Evolutionary conservation across 768 basidiomycete genomes (phyloP).

Genomic region (Galerina sulciceps): DNA sequence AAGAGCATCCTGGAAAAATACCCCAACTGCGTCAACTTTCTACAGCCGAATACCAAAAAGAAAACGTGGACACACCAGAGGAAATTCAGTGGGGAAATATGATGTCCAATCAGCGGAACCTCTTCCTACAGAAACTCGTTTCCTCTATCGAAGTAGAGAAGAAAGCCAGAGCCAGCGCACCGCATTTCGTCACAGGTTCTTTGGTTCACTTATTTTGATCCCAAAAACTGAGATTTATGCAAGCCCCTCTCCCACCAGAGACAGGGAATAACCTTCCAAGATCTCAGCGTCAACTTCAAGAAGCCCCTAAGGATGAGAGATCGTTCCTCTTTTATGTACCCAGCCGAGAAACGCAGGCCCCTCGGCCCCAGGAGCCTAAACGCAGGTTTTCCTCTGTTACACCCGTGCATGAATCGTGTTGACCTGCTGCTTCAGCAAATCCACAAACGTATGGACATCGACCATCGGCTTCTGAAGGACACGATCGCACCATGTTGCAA

Average conservation of each 20-base stretch:
- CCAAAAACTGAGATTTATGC: background rate
- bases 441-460: constrained; percentile 3
- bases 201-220: background rate
- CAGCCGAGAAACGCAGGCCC: constrained; percentile 33
- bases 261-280: constrained; percentile 35
- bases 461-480: constrained; percentile 11
- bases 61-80: constrained; percentile 80
- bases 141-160: constrained; percentile 56
- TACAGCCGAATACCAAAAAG: constrained; percentile 54
- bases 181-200: constrained; percentile 52
- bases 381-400: constrained; percentile 12
- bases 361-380: constrained; percentile 21
- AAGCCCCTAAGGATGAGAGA: constrained; percentile 46
- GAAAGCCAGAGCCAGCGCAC: constrained; percentile 43
- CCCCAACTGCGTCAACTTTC: constrained; percentile 62
- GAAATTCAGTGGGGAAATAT: constrained; percentile 78
- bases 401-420: background rate
- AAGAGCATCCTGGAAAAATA: constrained; percentile 60
- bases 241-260: constrained; percentile 23
- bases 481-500: constrained; percentile 50
- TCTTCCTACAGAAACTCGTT: constrained; percentile 74
- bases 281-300: constrained; percentile 42
- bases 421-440: background rate
- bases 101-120: constrained; percentile 75
- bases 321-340: constrained; percentile 57